These are phyloP conservation scores for Alternaria tenuissima DNA, from an alignment of 2,329 filamentous ascomycete species.

Conservation along the genomic window DNA sequence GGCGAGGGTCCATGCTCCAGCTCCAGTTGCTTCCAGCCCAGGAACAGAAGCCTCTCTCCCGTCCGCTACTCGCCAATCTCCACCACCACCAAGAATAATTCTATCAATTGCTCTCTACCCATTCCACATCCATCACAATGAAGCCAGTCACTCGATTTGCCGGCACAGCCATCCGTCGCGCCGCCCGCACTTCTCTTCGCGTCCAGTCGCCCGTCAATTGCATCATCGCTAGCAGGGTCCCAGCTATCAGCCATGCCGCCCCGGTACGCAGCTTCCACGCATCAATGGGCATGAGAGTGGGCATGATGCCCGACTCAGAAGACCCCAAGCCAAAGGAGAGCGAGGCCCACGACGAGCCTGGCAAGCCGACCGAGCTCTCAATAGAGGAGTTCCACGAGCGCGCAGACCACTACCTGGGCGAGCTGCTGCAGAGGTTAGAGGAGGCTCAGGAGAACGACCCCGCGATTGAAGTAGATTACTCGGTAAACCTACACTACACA, in stretches of 20 bases:
- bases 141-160: constrained; percentile 36
- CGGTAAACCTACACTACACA: constrained; percentile 64
- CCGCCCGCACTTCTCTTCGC: constrained; percentile 31
- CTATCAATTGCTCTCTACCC: neutral
- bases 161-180: constrained; percentile 31
- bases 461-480: constrained; percentile 88
- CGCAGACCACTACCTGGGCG: constrained; percentile 77
- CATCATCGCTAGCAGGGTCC: constrained; percentile 35
- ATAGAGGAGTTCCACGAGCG: constrained; percentile 78
- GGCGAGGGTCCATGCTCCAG: constrained; percentile 13
- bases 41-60: neutral
- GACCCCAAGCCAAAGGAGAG: constrained; percentile 49
- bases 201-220: constrained; percentile 32
- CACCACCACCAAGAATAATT: neutral
- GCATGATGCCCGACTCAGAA: constrained; percentile 57
- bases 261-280: constrained; percentile 36
- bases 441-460: constrained; percentile 74
- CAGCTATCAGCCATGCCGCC: constrained; percentile 15
- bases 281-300: constrained; percentile 30
- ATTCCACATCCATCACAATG: constrained; percentile 22
- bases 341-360: constrained; percentile 49
- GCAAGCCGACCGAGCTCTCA: constrained; percentile 70
- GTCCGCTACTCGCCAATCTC: constrained; percentile 1
- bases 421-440: constrained; percentile 70
- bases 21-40: constrained; percentile 7